Evolutionary conservation across 1,284 basidiomycete species (phyloP), one percentile per base, ranked within the genome.

Genomic region (Trametes versicolor): DNA sequence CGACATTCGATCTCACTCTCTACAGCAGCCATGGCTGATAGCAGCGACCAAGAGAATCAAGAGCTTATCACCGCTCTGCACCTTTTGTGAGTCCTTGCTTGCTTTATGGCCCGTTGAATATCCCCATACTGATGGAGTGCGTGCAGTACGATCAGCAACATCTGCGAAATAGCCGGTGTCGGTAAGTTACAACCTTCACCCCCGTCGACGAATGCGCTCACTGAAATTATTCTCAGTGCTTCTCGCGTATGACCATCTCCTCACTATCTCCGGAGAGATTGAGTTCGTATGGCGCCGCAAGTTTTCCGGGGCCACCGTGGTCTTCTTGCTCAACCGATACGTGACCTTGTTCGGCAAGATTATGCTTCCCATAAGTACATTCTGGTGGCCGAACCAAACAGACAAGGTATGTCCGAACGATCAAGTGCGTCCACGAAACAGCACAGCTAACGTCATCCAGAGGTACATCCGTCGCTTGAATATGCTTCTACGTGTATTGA

Each of bases 291-390:
- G 68, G 73, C 41, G 50, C 19, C 68, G 65, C 34, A 68, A 58
- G 41, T 67, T 70, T 58, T 68, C 67, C 29, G 65, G 66, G 8
- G 69, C 69, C 10, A 67, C 70, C 7, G 64, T 69, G 1, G 41
- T 72, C 37, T 73, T 71, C 60, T 49, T 65, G 21, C 51, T 71
- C 13, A 72, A 71, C 61, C 68, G 67, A 37, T 74, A 71, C 36
- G 66, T 62, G 49, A 69, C 65, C 5, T 29, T 73, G 23, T 36
- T 67, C 21, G 58, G 64, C 60, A 66, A 69, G 21, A 55, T 70
- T 5, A 39, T 64, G 15, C 60, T 69, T 12, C 55, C 67, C 27
- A 57, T 72, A 19, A 67, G 68, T 32, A 55, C 63, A 0, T 49
- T 67, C 5, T 65, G 59, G 27, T 71, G 70, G 70, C 53, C 56